Conservation (phyloP, 1,284 basidiomycete genomes). For the Gomphus bonarii region DNA sequence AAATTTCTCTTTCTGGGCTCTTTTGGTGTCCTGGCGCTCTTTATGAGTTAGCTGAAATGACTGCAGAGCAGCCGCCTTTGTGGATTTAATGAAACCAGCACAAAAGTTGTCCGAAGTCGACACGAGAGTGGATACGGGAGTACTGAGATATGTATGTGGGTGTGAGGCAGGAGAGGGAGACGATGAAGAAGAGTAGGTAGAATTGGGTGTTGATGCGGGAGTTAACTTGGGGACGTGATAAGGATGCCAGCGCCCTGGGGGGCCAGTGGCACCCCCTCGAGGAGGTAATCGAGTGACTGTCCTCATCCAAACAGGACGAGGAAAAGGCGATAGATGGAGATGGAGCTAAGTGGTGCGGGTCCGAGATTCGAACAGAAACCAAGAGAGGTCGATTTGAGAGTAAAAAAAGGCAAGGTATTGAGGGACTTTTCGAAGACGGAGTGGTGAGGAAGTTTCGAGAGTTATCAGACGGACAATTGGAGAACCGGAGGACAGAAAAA, state of each 20-base stretch:
- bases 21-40: constrained; percentile 8
- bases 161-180: neutral
- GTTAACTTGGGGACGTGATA: constrained; percentile 3
- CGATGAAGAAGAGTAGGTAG: neutral
- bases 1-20: constrained; percentile 11
- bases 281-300: neutral
- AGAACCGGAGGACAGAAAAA: neutral
- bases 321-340: neutral
- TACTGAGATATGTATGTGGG: neutral
- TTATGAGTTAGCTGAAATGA: neutral
- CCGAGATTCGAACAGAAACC: neutral
- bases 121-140: constrained; percentile 4
- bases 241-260: constrained; percentile 8
- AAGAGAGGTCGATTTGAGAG: neutral
- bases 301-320: neutral
- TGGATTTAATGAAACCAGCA: neutral
- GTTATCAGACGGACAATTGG: neutral
- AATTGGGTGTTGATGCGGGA: neutral
- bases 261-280: neutral
- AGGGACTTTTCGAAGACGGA: neutral
- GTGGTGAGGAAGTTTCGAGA: neutral
- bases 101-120: constrained; percentile 1
- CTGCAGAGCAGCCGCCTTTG: neutral
- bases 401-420: neutral
- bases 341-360: neutral